These are phyloP conservation scores for Hymenoscyphus fraxineus DNA, from an alignment of 2,329 filamentous ascomycete species.

Conservation along the genomic window DNA sequence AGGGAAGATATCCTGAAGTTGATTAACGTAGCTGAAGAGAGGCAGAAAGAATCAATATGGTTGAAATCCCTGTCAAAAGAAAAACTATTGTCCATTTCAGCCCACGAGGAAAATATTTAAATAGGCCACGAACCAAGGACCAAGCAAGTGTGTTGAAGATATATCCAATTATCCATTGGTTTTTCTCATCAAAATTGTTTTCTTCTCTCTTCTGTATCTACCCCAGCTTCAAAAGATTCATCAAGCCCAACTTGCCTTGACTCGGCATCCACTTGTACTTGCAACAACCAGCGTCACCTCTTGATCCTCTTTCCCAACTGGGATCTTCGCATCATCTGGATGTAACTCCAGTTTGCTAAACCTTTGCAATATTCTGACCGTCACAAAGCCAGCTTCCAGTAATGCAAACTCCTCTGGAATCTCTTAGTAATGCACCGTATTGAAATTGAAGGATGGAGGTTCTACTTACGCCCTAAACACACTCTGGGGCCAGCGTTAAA, in stretches of 20 bases:
- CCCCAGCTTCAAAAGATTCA: background rate
- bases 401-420: background rate
- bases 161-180: too few relatives aligned
- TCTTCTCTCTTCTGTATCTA: background rate
- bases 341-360: background rate
- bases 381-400: background rate
- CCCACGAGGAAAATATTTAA: too few relatives aligned
- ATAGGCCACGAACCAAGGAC: too few relatives aligned
- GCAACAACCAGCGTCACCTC: slow-evolving; percentile 1
- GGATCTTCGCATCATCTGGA: background rate
- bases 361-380: background rate
- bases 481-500: background rate
- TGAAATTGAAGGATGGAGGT: background rate
- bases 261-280: background rate
- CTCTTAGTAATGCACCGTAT: background rate
- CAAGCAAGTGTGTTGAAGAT: too few relatives aligned
- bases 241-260: background rate
- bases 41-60: too few relatives aligned
- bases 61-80: too few relatives aligned
- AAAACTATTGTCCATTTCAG: too few relatives aligned
- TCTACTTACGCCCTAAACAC: slow-evolving; percentile 1
- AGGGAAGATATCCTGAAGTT: too few relatives aligned
- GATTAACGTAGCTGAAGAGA: too few relatives aligned
- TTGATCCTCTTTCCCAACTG: slow-evolving; percentile 8
- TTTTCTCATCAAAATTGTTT: too few relatives aligned